Evolutionary conservation across 768 basidiomycete species (phyloP).

Genomic region (Leccinum arenicola): DNA sequence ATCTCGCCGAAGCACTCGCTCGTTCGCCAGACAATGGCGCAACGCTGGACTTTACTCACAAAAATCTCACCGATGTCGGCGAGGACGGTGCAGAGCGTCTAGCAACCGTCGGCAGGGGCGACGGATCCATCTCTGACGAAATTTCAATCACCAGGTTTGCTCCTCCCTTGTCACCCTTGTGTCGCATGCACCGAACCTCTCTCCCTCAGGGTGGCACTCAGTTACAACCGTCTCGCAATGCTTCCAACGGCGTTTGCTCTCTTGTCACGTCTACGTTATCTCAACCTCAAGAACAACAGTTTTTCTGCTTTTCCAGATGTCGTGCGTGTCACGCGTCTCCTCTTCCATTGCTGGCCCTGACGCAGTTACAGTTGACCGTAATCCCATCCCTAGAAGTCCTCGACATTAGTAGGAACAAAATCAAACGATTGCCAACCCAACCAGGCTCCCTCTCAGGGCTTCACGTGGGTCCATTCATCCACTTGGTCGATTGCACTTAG

Average conservation of each 20-base stretch:
- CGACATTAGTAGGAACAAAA: slow-evolving; percentile 91
- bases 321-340: slow-evolving; percentile 46
- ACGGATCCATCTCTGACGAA: slow-evolving; percentile 41
- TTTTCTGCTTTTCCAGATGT: slow-evolving; percentile 84
- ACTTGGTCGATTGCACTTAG: neutral
- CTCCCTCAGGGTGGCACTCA: slow-evolving; percentile 71
- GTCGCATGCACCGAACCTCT: neutral
- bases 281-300: slow-evolving; percentile 83
- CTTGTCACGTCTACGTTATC: slow-evolving; percentile 73
- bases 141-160: slow-evolving; percentile 60
- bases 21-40: slow-evolving; percentile 74
- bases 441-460: slow-evolving; percentile 80
- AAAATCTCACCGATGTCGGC: slow-evolving; percentile 72
- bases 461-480: slow-evolving; percentile 44
- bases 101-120: slow-evolving; percentile 53
- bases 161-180: slow-evolving; percentile 6
- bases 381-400: slow-evolving; percentile 90
- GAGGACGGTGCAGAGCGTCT: slow-evolving; percentile 75
- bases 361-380: slow-evolving; percentile 59
- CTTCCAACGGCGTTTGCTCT: slow-evolving; percentile 74
- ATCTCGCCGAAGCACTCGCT: slow-evolving; percentile 62
- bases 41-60: slow-evolving; percentile 82
- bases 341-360: slow-evolving; percentile 12
- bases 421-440: slow-evolving; percentile 72
- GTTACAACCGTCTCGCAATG: slow-evolving; percentile 76